These are phyloP conservation scores for Chiua virens DNA, from an alignment of 768 basidiomycete species.

Conservation along the genomic window DNA sequence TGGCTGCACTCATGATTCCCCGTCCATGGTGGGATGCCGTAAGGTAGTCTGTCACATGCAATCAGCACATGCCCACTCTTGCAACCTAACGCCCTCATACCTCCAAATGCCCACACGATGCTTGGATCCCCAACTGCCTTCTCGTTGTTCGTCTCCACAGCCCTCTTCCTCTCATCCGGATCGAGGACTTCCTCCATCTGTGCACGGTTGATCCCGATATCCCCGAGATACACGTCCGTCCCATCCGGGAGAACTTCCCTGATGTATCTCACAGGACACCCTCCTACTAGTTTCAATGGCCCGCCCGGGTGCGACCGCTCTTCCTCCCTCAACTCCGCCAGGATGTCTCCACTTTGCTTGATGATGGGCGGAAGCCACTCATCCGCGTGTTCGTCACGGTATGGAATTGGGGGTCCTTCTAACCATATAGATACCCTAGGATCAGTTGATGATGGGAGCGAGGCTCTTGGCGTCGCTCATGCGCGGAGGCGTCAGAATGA, in stretches of 20 bases:
- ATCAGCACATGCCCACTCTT: background rate
- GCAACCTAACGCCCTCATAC: constrained; percentile 34
- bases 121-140: constrained; percentile 49
- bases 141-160: constrained; percentile 41
- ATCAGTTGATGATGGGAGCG: constrained; percentile 50
- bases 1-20: constrained; percentile 73
- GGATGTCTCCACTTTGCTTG: constrained; percentile 19
- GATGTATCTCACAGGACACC: constrained; percentile 49
- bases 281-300: constrained; percentile 35
- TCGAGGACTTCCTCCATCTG: constrained; percentile 34
- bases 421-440: constrained; percentile 45
- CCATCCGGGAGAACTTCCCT: constrained; percentile 58
- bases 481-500: constrained; percentile 62
- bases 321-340: constrained; percentile 21
- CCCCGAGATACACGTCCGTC: constrained; percentile 52
- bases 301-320: constrained; percentile 18
- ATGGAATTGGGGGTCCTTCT: constrained; percentile 53
- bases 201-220: constrained; percentile 26
- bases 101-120: constrained; percentile 62
- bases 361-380: constrained; percentile 34
- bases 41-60: constrained; percentile 51
- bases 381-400: constrained; percentile 41
- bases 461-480: constrained; percentile 39
- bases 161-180: constrained; percentile 34
- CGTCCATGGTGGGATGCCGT: constrained; percentile 59